Percentiles rank a stretch among this genome's conserved stretches.
phyloP scores from a whole-genome alignment of 2,329 filamentous ascomycete genomes.

The Aspergillus pseudoterreus region DNA sequence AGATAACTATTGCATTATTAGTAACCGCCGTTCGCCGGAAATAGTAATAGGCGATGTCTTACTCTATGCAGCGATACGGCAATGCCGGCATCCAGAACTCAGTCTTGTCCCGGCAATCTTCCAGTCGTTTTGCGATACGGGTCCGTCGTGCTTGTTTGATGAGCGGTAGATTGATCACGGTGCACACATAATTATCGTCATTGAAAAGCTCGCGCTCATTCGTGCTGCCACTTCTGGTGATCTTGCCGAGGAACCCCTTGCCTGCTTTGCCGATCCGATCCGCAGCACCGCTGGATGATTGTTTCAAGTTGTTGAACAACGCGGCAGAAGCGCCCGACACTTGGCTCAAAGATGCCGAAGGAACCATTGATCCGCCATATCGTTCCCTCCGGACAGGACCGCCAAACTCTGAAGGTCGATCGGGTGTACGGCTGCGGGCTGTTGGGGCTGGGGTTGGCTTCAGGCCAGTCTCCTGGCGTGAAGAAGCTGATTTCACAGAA shows the following conservation, averaged over 20 bases:
- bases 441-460: constrained; percentile 64
- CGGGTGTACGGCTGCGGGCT: constrained; percentile 68
- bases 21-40: constrained; percentile 1
- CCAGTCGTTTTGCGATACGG: constrained; percentile 82
- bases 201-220: constrained; percentile 65
- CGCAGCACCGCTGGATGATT: constrained; percentile 68
- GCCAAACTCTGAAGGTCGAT: constrained; percentile 49
- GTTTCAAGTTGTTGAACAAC: constrained; percentile 71
- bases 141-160: constrained; percentile 88
- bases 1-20: constrained; percentile 59
- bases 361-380: constrained; percentile 38
- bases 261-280: constrained; percentile 68
- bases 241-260: constrained; percentile 78
- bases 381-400: constrained; percentile 33
- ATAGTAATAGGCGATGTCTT: constrained; percentile 26
- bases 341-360: constrained; percentile 45
- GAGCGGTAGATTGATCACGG: constrained; percentile 80
- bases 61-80: constrained; percentile 91
- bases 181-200: constrained; percentile 78
- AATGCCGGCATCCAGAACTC: constrained; percentile 99
- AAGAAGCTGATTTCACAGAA: constrained; percentile 60
- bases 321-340: constrained; percentile 54
- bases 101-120: constrained; percentile 88
- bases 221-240: constrained; percentile 66
- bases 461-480: constrained; percentile 64